Evolutionary conservation across 2,329 filamentous ascomycete species (phyloP), one percentile per base, ranked within the genome.

Genomic region (Aureobasidium sp.): DNA sequence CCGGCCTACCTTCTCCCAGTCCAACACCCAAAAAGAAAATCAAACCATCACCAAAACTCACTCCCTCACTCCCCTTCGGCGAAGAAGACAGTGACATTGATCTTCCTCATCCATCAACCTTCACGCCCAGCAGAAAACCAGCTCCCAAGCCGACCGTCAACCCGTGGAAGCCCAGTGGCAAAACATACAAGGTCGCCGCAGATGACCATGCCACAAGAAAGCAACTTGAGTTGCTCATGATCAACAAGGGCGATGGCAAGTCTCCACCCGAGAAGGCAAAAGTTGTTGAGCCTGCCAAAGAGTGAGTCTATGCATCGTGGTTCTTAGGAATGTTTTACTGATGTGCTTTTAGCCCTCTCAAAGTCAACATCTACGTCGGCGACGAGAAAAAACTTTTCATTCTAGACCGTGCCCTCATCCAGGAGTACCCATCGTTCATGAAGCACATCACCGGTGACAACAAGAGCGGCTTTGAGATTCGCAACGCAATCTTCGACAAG

Each of bases 281-380:
- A 15, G 43, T 29, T 19, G 9, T 49, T 6, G 31, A 29, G 42
- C 55, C 42, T 17, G 43, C 40, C 31, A 47, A 49, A 31, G 55
- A 58, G 55, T 49, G 6, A 17, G 55, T 49, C 4, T 21, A 0
- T 6, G 1, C 19, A 37, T n/a, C 25, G 4, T 7, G 3, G 15
- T 42, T 9, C 21, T 37, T 35, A 19, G 8, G 15, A 17, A 31
- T 21, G 11, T 10, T 11, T 13, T 17, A 35, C 40, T 45, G 11
- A 46, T 9, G 1, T 3, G 29, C 4, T 8, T 31, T 0, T 17
- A 58, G 55, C 19, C 42, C 55, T 21, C 29, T 33, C 31, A 60
- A 60, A 25, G 46, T 60, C 35, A 60, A 60, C 19, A 27, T 60
- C 23, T 60, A 35, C 46, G 38, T 60, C 8, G 38, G 46, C 27